Percentiles rank a stretch among this genome's conserved stretches.
phyloP scores from a whole-genome alignment of 495 filamentous ascomycete genomes.

The Aspergillus olivimuriae region DNA sequence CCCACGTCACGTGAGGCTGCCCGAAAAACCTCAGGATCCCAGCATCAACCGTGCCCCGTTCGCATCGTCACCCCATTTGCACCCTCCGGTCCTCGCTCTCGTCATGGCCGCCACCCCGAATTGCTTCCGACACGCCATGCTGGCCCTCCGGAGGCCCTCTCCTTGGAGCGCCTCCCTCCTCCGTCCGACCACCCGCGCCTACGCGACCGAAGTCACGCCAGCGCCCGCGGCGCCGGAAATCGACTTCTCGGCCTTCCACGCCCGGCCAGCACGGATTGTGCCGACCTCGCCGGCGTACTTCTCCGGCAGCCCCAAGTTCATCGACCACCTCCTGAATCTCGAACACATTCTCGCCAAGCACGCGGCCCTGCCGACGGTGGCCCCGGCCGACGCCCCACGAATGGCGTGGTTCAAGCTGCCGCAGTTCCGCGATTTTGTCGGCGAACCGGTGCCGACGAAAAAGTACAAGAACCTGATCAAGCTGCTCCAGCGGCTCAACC shows the following conservation, averaged over 20 bases:
- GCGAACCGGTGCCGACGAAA: constrained; percentile 70
- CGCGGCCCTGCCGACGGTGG: constrained; percentile 60
- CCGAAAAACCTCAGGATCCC: constrained; percentile 30
- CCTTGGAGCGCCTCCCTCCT: constrained; percentile 5
- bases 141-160: constrained; percentile 20
- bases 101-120: constrained; percentile 36
- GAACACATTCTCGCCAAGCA: constrained; percentile 64
- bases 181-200: constrained; percentile 17
- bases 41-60: no score
- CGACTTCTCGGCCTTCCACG: constrained; percentile 28
- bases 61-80: no score
- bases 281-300: constrained; percentile 91
- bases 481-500: constrained; percentile 73
- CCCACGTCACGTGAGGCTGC: constrained; percentile 17
- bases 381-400: constrained; percentile 57
- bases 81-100: neutral
- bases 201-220: constrained; percentile 23
- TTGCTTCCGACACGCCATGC: constrained; percentile 35
- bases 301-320: constrained; percentile 76
- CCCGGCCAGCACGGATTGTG: constrained; percentile 57
- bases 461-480: constrained; percentile 71
- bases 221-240: constrained; percentile 39
- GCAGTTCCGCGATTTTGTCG: constrained; percentile 67
- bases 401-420: constrained; percentile 78
- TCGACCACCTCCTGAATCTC: constrained; percentile 72